Evolutionary conservation across 2,329 filamentous ascomycete genomes (phyloP).

Genomic region (Penicillium italicum): DNA sequence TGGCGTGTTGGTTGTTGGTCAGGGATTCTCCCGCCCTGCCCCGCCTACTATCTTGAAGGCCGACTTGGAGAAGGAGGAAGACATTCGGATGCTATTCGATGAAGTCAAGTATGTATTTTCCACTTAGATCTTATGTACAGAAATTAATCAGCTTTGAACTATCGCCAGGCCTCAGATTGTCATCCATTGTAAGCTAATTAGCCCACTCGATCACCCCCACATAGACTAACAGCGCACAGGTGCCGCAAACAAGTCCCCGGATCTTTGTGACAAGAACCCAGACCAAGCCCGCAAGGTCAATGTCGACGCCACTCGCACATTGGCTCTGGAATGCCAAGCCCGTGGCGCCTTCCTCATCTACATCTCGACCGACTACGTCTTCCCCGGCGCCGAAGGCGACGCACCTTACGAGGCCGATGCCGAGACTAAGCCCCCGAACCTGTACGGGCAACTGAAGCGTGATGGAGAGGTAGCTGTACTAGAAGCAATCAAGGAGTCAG

Average conservation of each 20-base stretch:
- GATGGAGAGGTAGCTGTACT: constrained; percentile 69
- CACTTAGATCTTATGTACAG: not conserved
- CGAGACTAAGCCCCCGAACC: constrained; percentile 66
- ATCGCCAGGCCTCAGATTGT: constrained; percentile 65
- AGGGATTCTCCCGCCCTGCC: constrained; percentile 69
- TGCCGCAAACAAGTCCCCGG: constrained; percentile 82
- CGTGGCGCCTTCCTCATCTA: constrained; percentile 57
- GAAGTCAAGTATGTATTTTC: constrained; percentile 48
- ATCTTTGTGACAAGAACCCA: constrained; percentile 78
- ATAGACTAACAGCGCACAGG: constrained; percentile 47
- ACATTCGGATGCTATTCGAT: constrained; percentile 48
- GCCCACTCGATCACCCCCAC: not conserved
- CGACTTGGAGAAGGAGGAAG: constrained; percentile 47
- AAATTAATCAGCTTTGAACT: constrained; percentile 1
- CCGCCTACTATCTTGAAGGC: constrained; percentile 63
- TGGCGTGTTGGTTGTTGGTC: constrained; percentile 68
- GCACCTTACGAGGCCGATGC: constrained; percentile 73
- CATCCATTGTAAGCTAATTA: constrained; percentile 65
- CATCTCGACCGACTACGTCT: constrained; percentile 71
- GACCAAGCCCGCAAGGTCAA: constrained; percentile 71
- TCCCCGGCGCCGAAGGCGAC: constrained; percentile 72
- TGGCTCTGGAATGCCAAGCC: constrained; percentile 64
- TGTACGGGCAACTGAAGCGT: constrained; percentile 72
- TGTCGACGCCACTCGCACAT: constrained; percentile 62
- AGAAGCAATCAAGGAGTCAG: constrained; percentile 53